phyloP scores from a whole-genome alignment of 495 filamentous ascomycete species.

The Arthonia radiata region DNA sequence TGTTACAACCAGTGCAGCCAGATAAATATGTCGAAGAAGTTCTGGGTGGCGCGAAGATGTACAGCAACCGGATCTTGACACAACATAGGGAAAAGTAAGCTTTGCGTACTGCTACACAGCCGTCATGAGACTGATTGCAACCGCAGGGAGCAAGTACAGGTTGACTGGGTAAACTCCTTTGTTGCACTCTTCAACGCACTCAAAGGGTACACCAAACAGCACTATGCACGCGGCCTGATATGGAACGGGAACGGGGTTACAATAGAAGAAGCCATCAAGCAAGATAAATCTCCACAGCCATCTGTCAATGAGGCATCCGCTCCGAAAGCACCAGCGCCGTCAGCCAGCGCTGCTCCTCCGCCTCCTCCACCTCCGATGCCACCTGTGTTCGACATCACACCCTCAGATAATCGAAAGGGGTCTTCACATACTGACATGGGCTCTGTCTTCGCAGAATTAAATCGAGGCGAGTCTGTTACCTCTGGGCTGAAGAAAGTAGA shows the following conservation, averaged over 20 bases:
- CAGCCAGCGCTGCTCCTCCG: conserved; percentile 17
- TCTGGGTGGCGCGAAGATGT: conserved; percentile 60
- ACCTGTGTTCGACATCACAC: conserved; percentile 5
- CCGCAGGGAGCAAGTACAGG: conserved; percentile 43
- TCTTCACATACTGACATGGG: conserved; percentile 33
- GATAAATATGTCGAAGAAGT: conserved; percentile 58
- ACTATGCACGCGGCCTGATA: conserved; percentile 51
- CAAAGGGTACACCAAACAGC: conserved; percentile 51
- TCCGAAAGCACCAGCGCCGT: conserved; percentile 9
- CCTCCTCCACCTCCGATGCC: conserved; percentile 17
- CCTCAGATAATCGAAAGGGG: no score
- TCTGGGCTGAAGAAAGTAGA: conserved; percentile 78
- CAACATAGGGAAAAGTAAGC: conserved; percentile 74
- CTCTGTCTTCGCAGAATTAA: conserved; percentile 75
- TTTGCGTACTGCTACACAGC: conserved; percentile 2
- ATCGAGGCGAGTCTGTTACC: conserved; percentile 67
- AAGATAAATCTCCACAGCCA: conserved; percentile 29
- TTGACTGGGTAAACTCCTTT: conserved; percentile 71
- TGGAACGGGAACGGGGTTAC: conserved; percentile 69
- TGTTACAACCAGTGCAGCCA: conserved; percentile 47
- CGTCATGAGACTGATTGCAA: conserved; percentile 5
- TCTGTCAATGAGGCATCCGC: conserved; percentile 12
- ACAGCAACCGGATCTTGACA: conserved; percentile 72
- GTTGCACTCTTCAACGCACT: conserved; percentile 69
- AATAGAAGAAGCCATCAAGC: conserved; percentile 39